Base-by-base conservation (phyloP, 768 basidiomycete species). In the Fomitopsis pulvina region DNA sequence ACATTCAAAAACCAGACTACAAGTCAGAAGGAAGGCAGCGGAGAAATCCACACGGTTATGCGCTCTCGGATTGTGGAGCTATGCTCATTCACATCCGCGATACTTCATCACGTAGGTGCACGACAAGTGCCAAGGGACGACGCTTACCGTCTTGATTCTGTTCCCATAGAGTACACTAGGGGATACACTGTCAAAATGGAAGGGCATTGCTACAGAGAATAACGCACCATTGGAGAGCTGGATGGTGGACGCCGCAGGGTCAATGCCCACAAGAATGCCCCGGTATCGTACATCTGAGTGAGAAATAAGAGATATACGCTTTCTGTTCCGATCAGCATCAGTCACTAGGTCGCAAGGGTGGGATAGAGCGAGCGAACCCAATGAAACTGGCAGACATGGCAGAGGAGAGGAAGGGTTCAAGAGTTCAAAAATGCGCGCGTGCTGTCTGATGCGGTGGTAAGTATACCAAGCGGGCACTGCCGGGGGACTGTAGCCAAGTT, bases 241-340 rank as follows among this genome's bases (percentile, higher is more conserved):
- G 56, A 93, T 92, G 3, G 91, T 93, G 10, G 87, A 89, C 44
- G 85, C 85, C 53, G 72, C 78, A 28, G 90, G 85, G 70, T 92
- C 88, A 61, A 93, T 91, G 32, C 87, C 88, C 43, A 87, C 87
- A 41, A 93, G 74, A 54, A 88, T 90, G 53, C 90, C 90, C 55
- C 87, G 78, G 70, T 92, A 93, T 49, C 91, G 85, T 53, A 92
- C 87, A 78, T 91, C 91, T 45, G 87, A 89, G 66, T 90, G 87
- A 51, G 90, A 92, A 65, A 90, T 85, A 62, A 93, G 83, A 50
- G 90, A 90, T 51, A 93, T 92, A 9, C 86, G 80, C 76, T 90
- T 90, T 65, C 88, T 89, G 67, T 11, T 20, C 26, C n/a, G 43
- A 45, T 26, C 47, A 9, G 52, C 28, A 32, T 65, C 45, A 65